Base-by-base conservation (phyloP, 2,329 filamentous ascomycete genomes). In the Falciphora oryzae region DNA sequence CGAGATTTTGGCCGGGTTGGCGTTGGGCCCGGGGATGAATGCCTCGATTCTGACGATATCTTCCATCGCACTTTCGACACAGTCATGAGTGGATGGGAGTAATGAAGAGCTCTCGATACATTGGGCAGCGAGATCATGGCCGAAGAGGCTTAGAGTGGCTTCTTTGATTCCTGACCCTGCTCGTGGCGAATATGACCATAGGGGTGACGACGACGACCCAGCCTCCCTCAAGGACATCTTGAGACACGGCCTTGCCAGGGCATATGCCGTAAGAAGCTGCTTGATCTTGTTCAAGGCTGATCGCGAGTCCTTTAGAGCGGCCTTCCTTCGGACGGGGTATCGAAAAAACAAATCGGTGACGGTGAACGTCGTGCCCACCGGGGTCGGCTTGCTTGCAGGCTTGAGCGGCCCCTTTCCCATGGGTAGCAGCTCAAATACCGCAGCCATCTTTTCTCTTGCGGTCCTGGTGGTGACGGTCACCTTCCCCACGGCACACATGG, bases 341-440 rank as follows among this genome's bases (percentile, higher is more conserved):
- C 75, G 75, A 6, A 80, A 76, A 70, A 92, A 87, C 44, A 93
- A 79, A 29, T 83, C 79, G 5, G 78, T 78, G 22, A 88, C 81
- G 62, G 80, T 81, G 38, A 93, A 83, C 1, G 86, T 89, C 0
- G 90, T 93, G 29, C 91, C 91, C n/a, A 87, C 76, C 0, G 87
- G 84, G 61, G 85, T 83, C 6, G 85, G 80, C 13, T 73, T 72
- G 6, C 75, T 73, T 53, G 73, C 75, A 29, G 75, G 73, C 59
- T 70, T 73, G 8, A 70, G 69, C 28, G 81, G 68, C 4, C 81
- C 81, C n/a, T 80, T 81, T 22, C 70, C 72, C 3, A 73, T 70
- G 13, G 73, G 71, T 14, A 72, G 71, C 11, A 89, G 69, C 7
- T 75, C 74, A n/a, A 87, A 73, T 10, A 73, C 71, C 4, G 78